These are phyloP conservation scores for Sclerospora graminicola DNA, from an alignment of 352 stramenopile species.

Conservation along the genomic window DNA sequence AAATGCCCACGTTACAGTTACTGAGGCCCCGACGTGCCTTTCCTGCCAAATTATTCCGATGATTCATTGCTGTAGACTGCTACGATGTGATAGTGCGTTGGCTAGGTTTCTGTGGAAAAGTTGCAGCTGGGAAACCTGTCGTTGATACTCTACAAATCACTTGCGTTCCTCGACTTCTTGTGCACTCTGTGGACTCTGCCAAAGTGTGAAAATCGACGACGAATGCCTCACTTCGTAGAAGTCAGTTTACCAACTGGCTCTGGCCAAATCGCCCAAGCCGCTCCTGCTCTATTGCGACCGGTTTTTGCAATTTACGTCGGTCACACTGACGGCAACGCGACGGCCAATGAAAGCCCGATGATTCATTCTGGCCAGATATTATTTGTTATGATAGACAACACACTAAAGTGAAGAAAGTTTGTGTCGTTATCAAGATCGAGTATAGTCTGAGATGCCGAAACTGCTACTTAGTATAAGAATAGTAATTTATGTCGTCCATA, in stretches of 20 bases:
- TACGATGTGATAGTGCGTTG: conserved; percentile 4
- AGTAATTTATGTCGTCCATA: no score
- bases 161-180: conserved; percentile 21
- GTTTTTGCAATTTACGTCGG: neutral
- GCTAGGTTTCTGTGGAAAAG: conserved; percentile 5
- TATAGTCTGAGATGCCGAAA: no score
- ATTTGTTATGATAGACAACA: neutral
- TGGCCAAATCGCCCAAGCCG: conserved; percentile 1
- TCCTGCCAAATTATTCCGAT: conserved; percentile 16
- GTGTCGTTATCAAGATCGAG: neutral
- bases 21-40: conserved; percentile 10
- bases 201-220: conserved; percentile 21
- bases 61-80: conserved; percentile 15
- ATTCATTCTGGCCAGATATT: neutral
- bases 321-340: neutral
- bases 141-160: conserved; percentile 8
- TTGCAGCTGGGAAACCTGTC: conserved; percentile 3
- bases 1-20: conserved; percentile 19
- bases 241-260: conserved; percentile 23
- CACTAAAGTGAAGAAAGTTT: conserved; percentile 1
- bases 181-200: conserved; percentile 22
- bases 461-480: no score
- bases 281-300: neutral
- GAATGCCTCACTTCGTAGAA: conserved; percentile 15
- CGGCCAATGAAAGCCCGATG: neutral